Base-by-base conservation (phyloP, 306 rosid genomes). In the Malus fusca region DNA sequence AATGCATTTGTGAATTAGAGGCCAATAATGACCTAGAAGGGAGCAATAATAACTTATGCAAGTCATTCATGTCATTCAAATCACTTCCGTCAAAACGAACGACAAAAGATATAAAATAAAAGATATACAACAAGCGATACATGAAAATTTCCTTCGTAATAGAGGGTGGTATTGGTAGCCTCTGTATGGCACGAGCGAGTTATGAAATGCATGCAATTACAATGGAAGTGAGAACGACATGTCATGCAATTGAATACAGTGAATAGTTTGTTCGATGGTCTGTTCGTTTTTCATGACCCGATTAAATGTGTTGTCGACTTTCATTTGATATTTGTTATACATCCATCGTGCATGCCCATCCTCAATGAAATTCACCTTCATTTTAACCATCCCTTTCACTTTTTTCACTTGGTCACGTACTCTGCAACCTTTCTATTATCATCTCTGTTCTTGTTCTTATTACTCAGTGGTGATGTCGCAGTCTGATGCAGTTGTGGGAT, bases 261-360 rank as follows among this genome's bases (percentile, higher is more conserved):
- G 71, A 58, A 26, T 19, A 11, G 8, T 12, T 10, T 30, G 42
- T 10, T 17, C 21, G 68, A 23, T 56, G 8, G 40, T 2, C 9
- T 23, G 30, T 22, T 23, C 69, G 28, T 62, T 37, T 37, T 40
- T 75, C 69, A 26, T 75, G 77, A 76, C 48, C 78, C 56, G 68
- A 70, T 40, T 81, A 68, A 81, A 71, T 81, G 73, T 28, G 68
- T 11, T 51, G 37, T 62, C 79, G 71, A 66, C 71, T 53, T 80
- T 28, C 23, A 10, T 56, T 56, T 8, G 26, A 22, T 22, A n/a
- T 56, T 56, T 56, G 26, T n/a, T 56, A 56, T 15, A 1, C 55
- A 51, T 37, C 9, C 42, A 1, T 17, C 53, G 21, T 48, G 21
- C 55, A 48, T 17, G 19, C 55, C 55, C 55, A 48, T 15, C 55